Evolutionary conservation across 1,284 basidiomycete genomes (phyloP), one percentile per base, ranked within the genome.

Genomic region (Farysia itapuensis): DNA sequence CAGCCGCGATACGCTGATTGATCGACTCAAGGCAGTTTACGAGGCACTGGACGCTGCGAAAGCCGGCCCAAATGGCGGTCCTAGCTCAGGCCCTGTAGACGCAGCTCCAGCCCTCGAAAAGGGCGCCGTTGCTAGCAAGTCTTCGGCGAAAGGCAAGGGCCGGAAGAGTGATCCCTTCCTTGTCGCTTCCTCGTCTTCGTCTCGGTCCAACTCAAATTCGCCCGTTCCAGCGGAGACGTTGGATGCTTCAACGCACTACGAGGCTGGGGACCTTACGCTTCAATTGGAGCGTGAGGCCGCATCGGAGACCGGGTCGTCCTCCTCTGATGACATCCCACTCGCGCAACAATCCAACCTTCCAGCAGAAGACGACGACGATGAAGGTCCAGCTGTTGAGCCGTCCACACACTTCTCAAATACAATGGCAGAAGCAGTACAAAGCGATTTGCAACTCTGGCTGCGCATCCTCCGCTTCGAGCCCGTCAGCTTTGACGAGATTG

Each of bases 391-490:
- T 46, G 4, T n/a, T n/a, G 44, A 47, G 12, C 56, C 56, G 5
- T 42, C 44, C 11, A 30, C 45, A 11, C 42, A 23, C 4, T 21
- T 60, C 5, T 44, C 57, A 7, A 19, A 43, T 16, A 49, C 39
- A 15, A 50, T 57, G 48, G 51, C 41, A 0, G 2, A 2, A 13
- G 58, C 59, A 8, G 51, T 58, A 9, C 37, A 42, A 11, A 21
- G 24, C n/a, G 15, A 43, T 7, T 4, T 28, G 3, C 20, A 15
- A 5, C 20, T 63, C 0, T 53, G 45, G 48, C 14, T 3, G 5
- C 23, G 59, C 2, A 43, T 63, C 13, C 37, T 63, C 3, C 53
- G 53, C 18, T 63, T 43, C 42, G 59, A 63, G 19, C 59, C 59
- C 1, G 50, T 63, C 32, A 43, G 39, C 39, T 63, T 63, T 19